Evolutionary conservation across 176 grass and related monocot species (phyloP).

Genomic region (barley (Hordeum vulgare)): MorexV3_pseudomolecules_assembly NC_058522.1:399655341-399655840

Average conservation of each 20-base stretch:
- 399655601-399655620: constrained; percentile 73
- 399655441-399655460: constrained; percentile 78
- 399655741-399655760: constrained; percentile 46
- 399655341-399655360: constrained; percentile 41
- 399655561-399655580: constrained; percentile 95
- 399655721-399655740: constrained; percentile 32
- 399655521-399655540: constrained; percentile 55
- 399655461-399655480: constrained; percentile 65
- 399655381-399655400: constrained; percentile 69
- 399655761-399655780: constrained; percentile 55
- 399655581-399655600: constrained; percentile 89
- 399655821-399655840: constrained; percentile 25
- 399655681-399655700: constrained; percentile 66
- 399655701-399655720: constrained; percentile 74
- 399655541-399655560: constrained; percentile 89
- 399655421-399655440: constrained; percentile 49
- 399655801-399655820: constrained; percentile 53
- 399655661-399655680: constrained; percentile 57
- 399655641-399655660: constrained; percentile 21
- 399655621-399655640: constrained; percentile 64
- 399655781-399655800: constrained; percentile 72
- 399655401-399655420: constrained; percentile 75
- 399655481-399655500: constrained; percentile 56
- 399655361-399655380: constrained; percentile 74
- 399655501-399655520: constrained; percentile 46